Conservation (phyloP, 305 asterid species). For the Withania somnifera region DNA sequence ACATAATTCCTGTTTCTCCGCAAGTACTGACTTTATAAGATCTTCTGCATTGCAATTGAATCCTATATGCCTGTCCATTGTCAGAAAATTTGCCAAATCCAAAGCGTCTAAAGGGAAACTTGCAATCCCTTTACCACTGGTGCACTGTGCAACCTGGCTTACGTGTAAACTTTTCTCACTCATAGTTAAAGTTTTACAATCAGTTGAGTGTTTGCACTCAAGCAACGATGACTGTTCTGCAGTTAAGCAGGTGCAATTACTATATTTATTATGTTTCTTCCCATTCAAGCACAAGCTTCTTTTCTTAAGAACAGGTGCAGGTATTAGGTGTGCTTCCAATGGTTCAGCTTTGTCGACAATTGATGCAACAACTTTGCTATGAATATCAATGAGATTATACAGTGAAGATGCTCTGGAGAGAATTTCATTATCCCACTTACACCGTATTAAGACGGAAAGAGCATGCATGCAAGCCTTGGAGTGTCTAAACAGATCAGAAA, state of each 20-base stretch:
- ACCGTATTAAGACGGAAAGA: slow-evolving; percentile 64
- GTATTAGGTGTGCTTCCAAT: slow-evolving; percentile 72
- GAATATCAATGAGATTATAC: slow-evolving; percentile 81
- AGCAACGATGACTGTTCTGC: slow-evolving; percentile 40
- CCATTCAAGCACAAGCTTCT: slow-evolving; percentile 45
- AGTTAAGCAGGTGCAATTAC: slow-evolving; percentile 41
- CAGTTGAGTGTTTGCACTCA: slow-evolving; percentile 27
- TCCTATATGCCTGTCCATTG: slow-evolving; percentile 86
- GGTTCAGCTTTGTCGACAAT: slow-evolving; percentile 94
- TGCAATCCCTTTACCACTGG: slow-evolving; percentile 43
- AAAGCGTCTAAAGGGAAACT: slow-evolving; percentile 74
- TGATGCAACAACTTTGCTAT: slow-evolving; percentile 87
- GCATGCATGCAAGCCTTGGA: slow-evolving; percentile 94
- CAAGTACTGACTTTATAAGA: slow-evolving; percentile 67
- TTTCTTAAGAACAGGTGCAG: slow-evolving; percentile 41
- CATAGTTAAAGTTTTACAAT: slow-evolving; percentile 26
- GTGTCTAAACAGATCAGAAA: slow-evolving; percentile 81
- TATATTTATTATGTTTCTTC: slow-evolving; percentile 33
- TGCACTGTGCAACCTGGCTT: slow-evolving; percentile 24
- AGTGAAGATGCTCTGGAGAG: slow-evolving; percentile 87
- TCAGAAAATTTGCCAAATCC: slow-evolving; percentile 90
- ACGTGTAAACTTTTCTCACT: slow-evolving; percentile 25
- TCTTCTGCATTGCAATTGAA: slow-evolving; percentile 73
- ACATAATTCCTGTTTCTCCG: slow-evolving; percentile 82
- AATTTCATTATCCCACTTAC: slow-evolving; percentile 92